Base-by-base conservation (phyloP, 2,329 filamentous ascomycete genomes). In the Aspergillus fumigatus region DNA sequence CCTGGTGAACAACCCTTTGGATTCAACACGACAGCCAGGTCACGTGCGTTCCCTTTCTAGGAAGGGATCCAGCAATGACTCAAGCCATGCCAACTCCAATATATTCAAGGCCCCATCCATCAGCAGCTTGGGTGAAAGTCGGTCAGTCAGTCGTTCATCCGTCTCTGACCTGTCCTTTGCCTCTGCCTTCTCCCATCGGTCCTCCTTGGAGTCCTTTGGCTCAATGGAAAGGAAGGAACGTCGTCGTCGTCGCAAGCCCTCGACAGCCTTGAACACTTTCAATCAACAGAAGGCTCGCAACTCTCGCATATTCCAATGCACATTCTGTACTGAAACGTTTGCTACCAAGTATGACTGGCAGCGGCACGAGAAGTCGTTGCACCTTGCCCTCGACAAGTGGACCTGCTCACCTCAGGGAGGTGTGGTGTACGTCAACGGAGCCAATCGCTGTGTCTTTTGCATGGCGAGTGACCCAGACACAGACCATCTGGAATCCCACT, bases 401-500 rank as follows among this genome's bases (percentile, higher is more conserved):
- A 82, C 83, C 8, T 87, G 84, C 63, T 81, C 83, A 32, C 84
- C 84, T 2, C 69, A 80, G 4, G 84, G 84, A 2, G 81, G 82
- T 1, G 70, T 82, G 2, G 74, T 81, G 4, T 75, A 77, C 32
- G 67, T 76, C 3, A 78, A 82, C 32, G 81, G 80, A 11, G 74
- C 77, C 61, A 77, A 77, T 52, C 75, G 79, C 51, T 87, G 84
- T 67, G 82, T 82, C 1, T 87, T 85, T 65, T 87, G 84, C 67
- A 78, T 79, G 53, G 74, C 74, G 19, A 63, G 77, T 25, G 78
- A 85, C 52, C 84, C 84, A 0, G 77, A 77, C 7, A 69, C 75
- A 25, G 80, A 81, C 14, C 84, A 87, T 67, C 67, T 86, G 17
- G 83, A 84, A 61, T 76, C 74, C 7, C 84, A 87, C 72, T 84